Percentiles rank a stretch among this genome's conserved stretches.
Evolutionary conservation across 176 grass and related monocot genomes (phyloP).

Genomic region (Musa beccarii): DNA sequence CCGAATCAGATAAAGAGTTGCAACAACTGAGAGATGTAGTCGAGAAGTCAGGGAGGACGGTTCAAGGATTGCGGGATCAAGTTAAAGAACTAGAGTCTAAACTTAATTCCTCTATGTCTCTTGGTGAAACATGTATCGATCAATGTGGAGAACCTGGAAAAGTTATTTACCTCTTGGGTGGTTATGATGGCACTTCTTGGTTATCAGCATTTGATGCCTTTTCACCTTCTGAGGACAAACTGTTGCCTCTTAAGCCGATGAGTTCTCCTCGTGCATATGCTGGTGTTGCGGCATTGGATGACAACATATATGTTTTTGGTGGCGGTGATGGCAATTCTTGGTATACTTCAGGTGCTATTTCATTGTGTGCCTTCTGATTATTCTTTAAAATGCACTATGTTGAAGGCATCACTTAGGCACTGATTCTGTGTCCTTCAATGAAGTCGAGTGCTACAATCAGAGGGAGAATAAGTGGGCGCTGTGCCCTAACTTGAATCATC

Average conservation of each 20-base stretch:
- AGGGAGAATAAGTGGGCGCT: constrained; percentile 39
- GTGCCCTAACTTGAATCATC: constrained; percentile 48
- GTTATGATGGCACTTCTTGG: constrained; percentile 49
- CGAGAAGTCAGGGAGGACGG: constrained; percentile 38
- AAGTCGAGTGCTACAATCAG: constrained; percentile 61
- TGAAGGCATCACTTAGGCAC: background rate
- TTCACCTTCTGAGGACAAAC: constrained; percentile 41
- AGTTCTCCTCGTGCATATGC: constrained; percentile 47
- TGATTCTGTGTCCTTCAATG: constrained; percentile 21
- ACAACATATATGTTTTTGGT: constrained; percentile 52
- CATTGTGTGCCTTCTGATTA: constrained; percentile 27
- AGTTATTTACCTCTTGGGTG: constrained; percentile 56
- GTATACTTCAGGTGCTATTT: constrained; percentile 30
- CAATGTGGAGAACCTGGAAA: constrained; percentile 1
- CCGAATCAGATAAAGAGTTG: constrained; percentile 62
- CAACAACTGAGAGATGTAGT: constrained; percentile 38
- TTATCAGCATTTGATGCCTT: constrained; percentile 54
- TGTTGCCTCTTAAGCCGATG: constrained; percentile 56
- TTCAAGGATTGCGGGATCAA: constrained; percentile 39
- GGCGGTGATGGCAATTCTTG: constrained; percentile 54
- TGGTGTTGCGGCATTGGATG: constrained; percentile 42
- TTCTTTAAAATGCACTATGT: constrained; percentile 11
- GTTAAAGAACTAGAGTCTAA: constrained; percentile 44
- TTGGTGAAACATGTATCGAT: constrained; percentile 6
- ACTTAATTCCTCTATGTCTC: constrained; percentile 29